Evolutionary conservation across 1,139 yeast species (phyloP).

Genomic region (Candida sojae): DNA sequence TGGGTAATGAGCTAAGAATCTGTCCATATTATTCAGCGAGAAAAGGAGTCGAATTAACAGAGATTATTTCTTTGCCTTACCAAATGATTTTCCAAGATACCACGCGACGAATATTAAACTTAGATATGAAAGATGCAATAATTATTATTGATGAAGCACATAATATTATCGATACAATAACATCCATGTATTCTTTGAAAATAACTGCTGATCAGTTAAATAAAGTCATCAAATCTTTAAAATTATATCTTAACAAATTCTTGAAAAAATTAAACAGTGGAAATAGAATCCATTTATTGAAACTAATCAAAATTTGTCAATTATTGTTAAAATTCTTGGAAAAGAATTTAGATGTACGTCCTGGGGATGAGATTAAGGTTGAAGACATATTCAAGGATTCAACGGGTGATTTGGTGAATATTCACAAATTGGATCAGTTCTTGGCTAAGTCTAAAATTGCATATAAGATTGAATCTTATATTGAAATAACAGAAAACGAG

Average conservation of each 20-base stretch:
- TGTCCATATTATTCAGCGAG: constrained; percentile 88
- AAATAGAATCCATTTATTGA: constrained; percentile 70
- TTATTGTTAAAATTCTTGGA: constrained; percentile 45
- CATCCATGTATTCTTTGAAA: constrained; percentile 65
- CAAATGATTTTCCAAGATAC: constrained; percentile 70
- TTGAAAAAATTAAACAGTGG: constrained; percentile 66
- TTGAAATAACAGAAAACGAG: constrained; percentile 36
- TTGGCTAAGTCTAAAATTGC: constrained; percentile 74
- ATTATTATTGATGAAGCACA: constrained; percentile 94
- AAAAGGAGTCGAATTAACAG: constrained; percentile 57
- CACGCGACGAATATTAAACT: constrained; percentile 60
- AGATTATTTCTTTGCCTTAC: constrained; percentile 82
- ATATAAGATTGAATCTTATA: constrained; percentile 76
- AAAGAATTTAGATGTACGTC: constrained; percentile 27
- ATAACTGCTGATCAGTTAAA: constrained; percentile 54
- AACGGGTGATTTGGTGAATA: constrained; percentile 72
- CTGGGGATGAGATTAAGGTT: constrained; percentile 57
- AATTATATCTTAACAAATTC: constrained; percentile 60
- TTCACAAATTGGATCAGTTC: constrained; percentile 67
- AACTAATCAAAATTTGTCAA: constrained; percentile 59
- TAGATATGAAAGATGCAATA: constrained; percentile 63
- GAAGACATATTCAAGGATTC: constrained; percentile 57
- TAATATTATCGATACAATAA: constrained; percentile 76
- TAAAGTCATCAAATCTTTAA: constrained; percentile 46
- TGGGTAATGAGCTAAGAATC: constrained; percentile 58